phyloP scores from a whole-genome alignment of 2,329 filamentous ascomycete species.

The Fusarium sublunatum region DNA sequence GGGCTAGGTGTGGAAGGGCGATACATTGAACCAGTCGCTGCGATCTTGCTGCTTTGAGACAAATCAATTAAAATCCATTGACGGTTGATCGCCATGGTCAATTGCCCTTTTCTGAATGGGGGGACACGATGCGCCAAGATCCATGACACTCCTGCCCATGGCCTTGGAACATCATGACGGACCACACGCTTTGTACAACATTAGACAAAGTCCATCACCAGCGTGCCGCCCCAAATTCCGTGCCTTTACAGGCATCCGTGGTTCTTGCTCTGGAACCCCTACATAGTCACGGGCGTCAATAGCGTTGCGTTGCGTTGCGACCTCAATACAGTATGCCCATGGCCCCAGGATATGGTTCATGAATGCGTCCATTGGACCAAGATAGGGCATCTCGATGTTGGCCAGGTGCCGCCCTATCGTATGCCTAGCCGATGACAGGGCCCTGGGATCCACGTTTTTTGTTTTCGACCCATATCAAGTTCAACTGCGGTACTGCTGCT shows the following conservation, averaged over 20 bases:
- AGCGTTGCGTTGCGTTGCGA: conserved; percentile 36
- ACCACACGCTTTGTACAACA: conserved; percentile 25
- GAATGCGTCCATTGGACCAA: conserved; percentile 40
- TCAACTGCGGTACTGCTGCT: conserved; percentile 25
- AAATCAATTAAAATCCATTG: conserved; percentile 33
- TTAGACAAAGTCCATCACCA: conserved; percentile 11
- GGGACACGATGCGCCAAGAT: conserved; percentile 31
- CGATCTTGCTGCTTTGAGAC: conserved; percentile 23
- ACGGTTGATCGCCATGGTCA: conserved; percentile 32
- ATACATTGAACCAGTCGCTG: conserved; percentile 21
- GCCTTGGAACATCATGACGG: conserved; percentile 36
- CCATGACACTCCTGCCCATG: conserved; percentile 26
- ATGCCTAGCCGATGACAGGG: conserved; percentile 39
- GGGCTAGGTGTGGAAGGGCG: conserved; percentile 21
- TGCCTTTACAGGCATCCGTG: conserved; percentile 7
- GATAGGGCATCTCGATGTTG: conserved; percentile 41
- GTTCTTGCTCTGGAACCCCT: conserved; percentile 10
- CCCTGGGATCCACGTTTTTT: conserved; percentile 35
- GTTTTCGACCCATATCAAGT: conserved; percentile 33
- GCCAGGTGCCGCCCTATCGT: conserved; percentile 40
- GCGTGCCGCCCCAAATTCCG: conserved; percentile 3
- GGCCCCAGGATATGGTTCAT: conserved; percentile 34
- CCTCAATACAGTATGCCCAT: conserved; percentile 30
- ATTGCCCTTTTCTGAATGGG: conserved; percentile 31
- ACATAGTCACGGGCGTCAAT: conserved; percentile 25